Evolutionary conservation across 2,329 filamentous ascomycete genomes (phyloP).

Genomic region (Samsoniella hepiali): DNA sequence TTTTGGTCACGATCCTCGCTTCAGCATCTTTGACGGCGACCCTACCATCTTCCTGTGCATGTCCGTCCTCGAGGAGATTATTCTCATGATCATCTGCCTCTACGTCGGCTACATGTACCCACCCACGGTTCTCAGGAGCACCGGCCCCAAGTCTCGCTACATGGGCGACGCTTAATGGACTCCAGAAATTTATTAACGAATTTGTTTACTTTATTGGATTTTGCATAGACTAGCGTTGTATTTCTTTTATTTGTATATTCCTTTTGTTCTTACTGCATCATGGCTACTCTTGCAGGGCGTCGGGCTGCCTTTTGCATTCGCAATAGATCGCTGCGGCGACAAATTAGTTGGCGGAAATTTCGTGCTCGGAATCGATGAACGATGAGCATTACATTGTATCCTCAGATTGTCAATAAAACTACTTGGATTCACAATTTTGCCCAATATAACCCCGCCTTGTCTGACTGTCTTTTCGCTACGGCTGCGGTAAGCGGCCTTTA

Average conservation of each 20-base stretch:
- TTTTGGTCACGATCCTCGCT: slow-evolving; percentile 17
- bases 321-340: background rate
- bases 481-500: background rate
- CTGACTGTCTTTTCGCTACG: background rate
- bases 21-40: slow-evolving; percentile 20
- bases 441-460: background rate
- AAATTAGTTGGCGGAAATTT: background rate
- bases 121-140: slow-evolving; percentile 11
- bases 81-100: slow-evolving; percentile 20
- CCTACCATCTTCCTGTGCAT: slow-evolving; percentile 22
- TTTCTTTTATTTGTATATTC: no score
- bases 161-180: slow-evolving; percentile 1
- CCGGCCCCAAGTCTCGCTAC: slow-evolving; percentile 10
- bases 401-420: background rate
- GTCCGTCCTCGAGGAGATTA: slow-evolving; percentile 21
- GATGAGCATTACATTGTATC: background rate
- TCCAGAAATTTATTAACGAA: background rate
- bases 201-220: background rate
- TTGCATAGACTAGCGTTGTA: background rate
- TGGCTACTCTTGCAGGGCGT: background rate
- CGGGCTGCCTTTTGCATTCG: background rate
- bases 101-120: slow-evolving; percentile 18
- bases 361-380: background rate
- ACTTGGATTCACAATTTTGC: background rate
- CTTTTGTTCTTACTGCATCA: background rate